Conservation (phyloP, 345 rosid species). For the Eucalyptus pauciflora region DNA sequence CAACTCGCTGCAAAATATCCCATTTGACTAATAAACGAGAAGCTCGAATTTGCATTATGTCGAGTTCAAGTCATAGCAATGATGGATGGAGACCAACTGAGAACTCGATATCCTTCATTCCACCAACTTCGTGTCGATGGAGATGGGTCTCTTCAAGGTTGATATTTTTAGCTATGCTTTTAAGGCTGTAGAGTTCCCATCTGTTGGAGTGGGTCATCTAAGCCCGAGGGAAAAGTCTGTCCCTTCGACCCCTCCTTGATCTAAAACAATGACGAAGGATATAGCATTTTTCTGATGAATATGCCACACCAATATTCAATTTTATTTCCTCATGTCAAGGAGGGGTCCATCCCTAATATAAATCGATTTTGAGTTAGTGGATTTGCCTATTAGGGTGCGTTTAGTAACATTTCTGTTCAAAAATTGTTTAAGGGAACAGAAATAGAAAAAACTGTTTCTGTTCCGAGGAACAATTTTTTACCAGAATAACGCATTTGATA, state of each 20-base stretch:
- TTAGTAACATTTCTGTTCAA: too few species aligned
- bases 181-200: background rate
- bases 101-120: background rate
- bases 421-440: too few species aligned
- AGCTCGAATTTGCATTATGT: background rate
- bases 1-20: background rate
- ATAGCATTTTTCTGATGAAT: background rate
- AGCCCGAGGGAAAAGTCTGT: accelerated
- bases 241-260: background rate
- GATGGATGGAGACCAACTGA: background rate
- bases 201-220: background rate
- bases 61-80: background rate
- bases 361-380: background rate
- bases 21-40: background rate
- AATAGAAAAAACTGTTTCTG: too few species aligned
- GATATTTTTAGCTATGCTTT: background rate
- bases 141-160: background rate
- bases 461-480: too few species aligned
- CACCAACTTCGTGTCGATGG: background rate
- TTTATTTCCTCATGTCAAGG: background rate
- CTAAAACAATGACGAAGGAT: background rate
- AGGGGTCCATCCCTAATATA: background rate
- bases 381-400: background rate
- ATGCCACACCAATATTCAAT: background rate
- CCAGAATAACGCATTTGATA: too few species aligned